Base-by-base conservation (phyloP, 78 protist genomes). In the Dictyostelium brefeldianum region DNA sequence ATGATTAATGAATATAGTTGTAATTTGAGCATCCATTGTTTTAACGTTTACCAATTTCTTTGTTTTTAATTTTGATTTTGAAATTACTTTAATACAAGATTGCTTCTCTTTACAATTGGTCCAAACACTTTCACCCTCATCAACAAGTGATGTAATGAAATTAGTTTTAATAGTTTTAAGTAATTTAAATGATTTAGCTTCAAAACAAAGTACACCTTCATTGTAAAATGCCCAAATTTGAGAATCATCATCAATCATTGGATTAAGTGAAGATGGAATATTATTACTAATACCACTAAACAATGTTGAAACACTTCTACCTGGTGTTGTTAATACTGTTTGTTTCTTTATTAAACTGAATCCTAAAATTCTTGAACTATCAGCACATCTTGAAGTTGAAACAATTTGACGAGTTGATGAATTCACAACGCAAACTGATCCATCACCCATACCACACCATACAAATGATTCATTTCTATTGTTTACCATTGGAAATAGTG, bases 391-490 rank as follows among this genome's bases (percentile, higher is more conserved):
- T 8, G 36, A 22, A 17, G 65, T 20, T 4, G 78, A 18, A 3
- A 87, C 53, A 15, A 64, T 59, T 14, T 70, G n/a, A n/a, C 70
- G 57, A 10, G 93, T 43, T 0, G 2, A 18, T 31, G 84, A 12
- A 36, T 87, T 87, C 8, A 77, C 15, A 10, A 87, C 84, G 11
- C 64, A 41, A 7, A 87, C 84, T 4, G 80, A 18, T 11, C 93
- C 93, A 77, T 87, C 93, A 22, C 84, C 84, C 43, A 80, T 75
- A 36, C 93, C 93, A 36, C 80, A 74, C 93, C 93, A 87, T 7
- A 87, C 67, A 12, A 75, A 81, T 48, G 75, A 29, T 25, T 84
- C 92, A 27, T 71, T 64, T 11, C 56, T 71, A 29, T 50, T 56
- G 25, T 46, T 20, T 14, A 77, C n/a, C 48, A 75, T 17, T 7